Conservation (phyloP, 805 yeast genomes). For the Candida germanica region DNA sequence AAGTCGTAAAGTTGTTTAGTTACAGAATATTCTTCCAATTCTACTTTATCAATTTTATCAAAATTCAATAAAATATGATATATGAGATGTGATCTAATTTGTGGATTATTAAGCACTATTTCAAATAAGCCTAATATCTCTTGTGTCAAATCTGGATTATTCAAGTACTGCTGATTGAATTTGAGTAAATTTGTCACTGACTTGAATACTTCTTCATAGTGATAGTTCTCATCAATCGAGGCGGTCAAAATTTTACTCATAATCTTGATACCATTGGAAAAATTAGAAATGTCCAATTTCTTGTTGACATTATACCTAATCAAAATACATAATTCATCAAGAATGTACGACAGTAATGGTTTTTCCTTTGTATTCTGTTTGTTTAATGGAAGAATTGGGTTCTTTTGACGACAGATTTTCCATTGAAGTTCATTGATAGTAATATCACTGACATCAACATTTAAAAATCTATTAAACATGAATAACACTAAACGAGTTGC, state of each 20-base stretch:
- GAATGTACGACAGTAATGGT: constrained; percentile 29
- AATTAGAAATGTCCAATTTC: constrained; percentile 29
- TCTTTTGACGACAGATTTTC: constrained; percentile 41
- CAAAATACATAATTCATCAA: constrained; percentile 29
- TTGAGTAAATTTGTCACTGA: constrained; percentile 28
- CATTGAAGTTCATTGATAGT: constrained; percentile 36
- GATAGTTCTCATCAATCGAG: constrained; percentile 10
- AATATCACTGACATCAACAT: constrained; percentile 6
- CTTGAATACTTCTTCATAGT: constrained; percentile 31
- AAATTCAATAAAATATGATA: constrained; percentile 13
- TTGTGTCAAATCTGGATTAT: constrained; percentile 3
- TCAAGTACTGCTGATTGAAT: constrained; percentile 17
- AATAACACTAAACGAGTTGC: constrained; percentile 26
- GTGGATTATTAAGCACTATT: constrained; percentile 2
- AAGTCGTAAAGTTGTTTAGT: constrained; percentile 8
- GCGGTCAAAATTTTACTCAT: constrained; percentile 7
- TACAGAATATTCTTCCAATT: constrained; percentile 2
- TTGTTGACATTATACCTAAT: constrained; percentile 38
- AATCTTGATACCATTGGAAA: constrained; percentile 8
- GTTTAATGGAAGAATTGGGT: constrained; percentile 31
- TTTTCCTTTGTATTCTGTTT: constrained; percentile 22
- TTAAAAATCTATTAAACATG: constrained; percentile 24
- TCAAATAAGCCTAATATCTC: constrained; percentile 10
- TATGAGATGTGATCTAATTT: constrained; percentile 2
- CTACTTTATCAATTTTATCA: constrained; percentile 12